These are phyloP conservation scores for Hondaea fermentalgiana DNA, from an alignment of 108 stramenopile species.

Conservation along the genomic window DNA sequence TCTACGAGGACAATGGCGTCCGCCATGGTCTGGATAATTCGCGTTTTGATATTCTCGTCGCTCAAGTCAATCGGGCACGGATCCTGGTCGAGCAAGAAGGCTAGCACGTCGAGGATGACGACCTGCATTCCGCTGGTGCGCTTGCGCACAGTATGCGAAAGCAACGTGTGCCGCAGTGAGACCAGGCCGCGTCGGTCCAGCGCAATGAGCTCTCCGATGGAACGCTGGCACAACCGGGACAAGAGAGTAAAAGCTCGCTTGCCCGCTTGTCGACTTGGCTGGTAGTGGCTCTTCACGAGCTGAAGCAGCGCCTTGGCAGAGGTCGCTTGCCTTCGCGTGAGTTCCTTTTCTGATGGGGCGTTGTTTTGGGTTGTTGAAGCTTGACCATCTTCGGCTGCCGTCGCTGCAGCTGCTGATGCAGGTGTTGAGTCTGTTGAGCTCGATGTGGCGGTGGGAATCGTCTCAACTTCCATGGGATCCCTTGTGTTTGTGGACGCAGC, in stretches of 20 bases:
- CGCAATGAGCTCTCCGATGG: neutral
- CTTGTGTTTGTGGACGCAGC: too few species aligned
- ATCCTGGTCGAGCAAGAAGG: neutral
- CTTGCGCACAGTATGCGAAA: neutral
- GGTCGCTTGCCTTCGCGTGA: neutral
- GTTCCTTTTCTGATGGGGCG: neutral
- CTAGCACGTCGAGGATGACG: neutral
- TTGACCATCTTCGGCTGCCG: too few species aligned
- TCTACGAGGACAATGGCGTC: constrained; percentile 1
- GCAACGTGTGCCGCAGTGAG: neutral
- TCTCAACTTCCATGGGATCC: too few species aligned
- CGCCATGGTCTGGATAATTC: neutral
- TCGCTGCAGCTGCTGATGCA: too few species aligned
- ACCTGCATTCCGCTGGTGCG: neutral
- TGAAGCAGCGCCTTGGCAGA: neutral
- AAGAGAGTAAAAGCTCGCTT: neutral
- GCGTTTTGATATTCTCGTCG: neutral
- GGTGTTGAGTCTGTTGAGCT: too few species aligned
- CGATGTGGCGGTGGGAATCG: too few species aligned
- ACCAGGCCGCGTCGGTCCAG: neutral
- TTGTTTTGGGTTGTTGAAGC: too few species aligned
- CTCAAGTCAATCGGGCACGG: neutral
- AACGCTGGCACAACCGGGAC: neutral
- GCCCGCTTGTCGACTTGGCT: neutral
- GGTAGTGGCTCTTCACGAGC: neutral